These are phyloP conservation scores for Penstemon davidsonii DNA, from an alignment of 257 asterid genomes.

Conservation along the genomic window DNA sequence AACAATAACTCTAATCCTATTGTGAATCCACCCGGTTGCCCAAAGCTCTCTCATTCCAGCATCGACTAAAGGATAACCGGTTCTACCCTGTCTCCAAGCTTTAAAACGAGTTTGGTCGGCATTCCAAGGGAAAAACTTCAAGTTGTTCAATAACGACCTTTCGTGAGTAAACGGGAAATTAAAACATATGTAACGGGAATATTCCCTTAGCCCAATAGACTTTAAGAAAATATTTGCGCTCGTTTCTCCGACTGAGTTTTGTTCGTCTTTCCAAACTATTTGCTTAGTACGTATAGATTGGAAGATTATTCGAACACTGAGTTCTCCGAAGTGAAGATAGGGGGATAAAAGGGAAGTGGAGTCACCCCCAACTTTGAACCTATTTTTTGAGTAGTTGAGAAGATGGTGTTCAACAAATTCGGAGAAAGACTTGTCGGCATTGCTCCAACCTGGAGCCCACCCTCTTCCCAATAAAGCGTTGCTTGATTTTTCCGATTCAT, in stretches of 20 bases:
- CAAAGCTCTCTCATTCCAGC: slow-evolving; percentile 98
- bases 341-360: slow-evolving; percentile 88
- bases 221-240: slow-evolving; percentile 59
- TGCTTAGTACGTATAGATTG: slow-evolving; percentile 60
- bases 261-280: slow-evolving; percentile 62
- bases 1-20: slow-evolving; percentile 75
- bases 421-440: slow-evolving; percentile 67
- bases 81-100: slow-evolving; percentile 92
- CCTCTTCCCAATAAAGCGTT: slow-evolving; percentile 81
- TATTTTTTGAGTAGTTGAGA: slow-evolving; percentile 61
- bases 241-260: slow-evolving; percentile 50
- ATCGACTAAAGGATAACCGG: slow-evolving; percentile 90
- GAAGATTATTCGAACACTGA: slow-evolving; percentile 72
- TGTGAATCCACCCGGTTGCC: slow-evolving; percentile 98
- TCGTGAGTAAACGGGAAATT: slow-evolving; percentile 90
- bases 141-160: slow-evolving; percentile 53
- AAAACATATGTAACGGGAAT: slow-evolving; percentile 87
- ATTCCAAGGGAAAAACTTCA: slow-evolving; percentile 84
- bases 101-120: slow-evolving; percentile 59
- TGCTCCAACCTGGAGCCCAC: slow-evolving; percentile 94
- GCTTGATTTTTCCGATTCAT: slow-evolving; percentile 80
- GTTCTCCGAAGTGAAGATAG: slow-evolving; percentile 82
- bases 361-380: slow-evolving; percentile 62
- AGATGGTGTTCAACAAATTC: slow-evolving; percentile 69
- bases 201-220: slow-evolving; percentile 80